phyloP scores from a whole-genome alignment of 202 grass and related monocot species.

The Panicum hallii region DNA sequence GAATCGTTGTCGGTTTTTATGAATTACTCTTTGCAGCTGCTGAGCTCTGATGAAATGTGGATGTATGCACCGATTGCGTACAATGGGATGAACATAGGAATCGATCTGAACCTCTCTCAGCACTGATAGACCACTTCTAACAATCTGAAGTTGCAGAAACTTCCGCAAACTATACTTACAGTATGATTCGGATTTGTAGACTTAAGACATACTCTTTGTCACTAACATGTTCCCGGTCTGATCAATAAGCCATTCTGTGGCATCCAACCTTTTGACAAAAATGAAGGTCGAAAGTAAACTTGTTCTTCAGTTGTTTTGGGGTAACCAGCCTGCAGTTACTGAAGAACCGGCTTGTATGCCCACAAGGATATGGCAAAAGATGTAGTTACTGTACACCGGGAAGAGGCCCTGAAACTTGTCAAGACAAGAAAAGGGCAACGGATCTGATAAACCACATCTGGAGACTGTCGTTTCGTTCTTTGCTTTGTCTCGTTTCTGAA shows the following conservation, averaged over 20 bases:
- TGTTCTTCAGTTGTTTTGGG: conserved; percentile 33
- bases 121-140: conserved; percentile 27
- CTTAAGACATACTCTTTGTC: background rate
- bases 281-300: background rate
- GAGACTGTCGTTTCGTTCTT: background rate
- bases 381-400: conserved; percentile 17
- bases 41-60: conserved; percentile 87
- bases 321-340: conserved; percentile 21
- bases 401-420: conserved; percentile 45
- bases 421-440: conserved; percentile 37
- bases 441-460: conserved; percentile 6
- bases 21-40: conserved; percentile 55
- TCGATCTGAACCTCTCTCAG: conserved; percentile 67
- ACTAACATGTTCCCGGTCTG: conserved; percentile 36
- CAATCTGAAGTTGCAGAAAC: conserved; percentile 7
- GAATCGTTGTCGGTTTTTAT: conserved; percentile 22
- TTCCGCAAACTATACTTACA: conserved; percentile 3
- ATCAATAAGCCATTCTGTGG: conserved; percentile 43
- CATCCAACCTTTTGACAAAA: conserved; percentile 24
- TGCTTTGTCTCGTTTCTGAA: background rate
- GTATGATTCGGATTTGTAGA: conserved; percentile 16
- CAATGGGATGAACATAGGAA: conserved; percentile 83
- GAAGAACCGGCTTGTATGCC: conserved; percentile 34
- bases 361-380: conserved; percentile 17
- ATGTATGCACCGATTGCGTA: conserved; percentile 89